Conservation (phyloP, 345 rosid genomes). For the Boechera stricta region DNA sequence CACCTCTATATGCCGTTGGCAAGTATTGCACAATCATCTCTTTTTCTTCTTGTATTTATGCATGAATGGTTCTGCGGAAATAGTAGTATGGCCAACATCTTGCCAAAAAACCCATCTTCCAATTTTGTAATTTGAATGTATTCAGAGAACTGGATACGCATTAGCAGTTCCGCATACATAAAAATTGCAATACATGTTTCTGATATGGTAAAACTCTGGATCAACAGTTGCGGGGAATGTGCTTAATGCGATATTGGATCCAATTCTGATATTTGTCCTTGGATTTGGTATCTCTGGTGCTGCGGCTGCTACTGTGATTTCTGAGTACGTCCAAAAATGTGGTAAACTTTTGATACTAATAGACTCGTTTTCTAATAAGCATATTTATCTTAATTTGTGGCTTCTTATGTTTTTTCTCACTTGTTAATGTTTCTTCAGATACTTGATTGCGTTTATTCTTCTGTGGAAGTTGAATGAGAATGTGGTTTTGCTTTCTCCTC, state of each 20-base stretch:
- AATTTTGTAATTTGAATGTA: background rate
- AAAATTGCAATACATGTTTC: background rate
- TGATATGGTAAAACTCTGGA: slow-evolving; percentile 33
- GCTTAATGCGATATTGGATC: slow-evolving; percentile 77
- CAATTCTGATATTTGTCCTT: slow-evolving; percentile 71
- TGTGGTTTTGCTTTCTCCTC: slow-evolving; percentile 72
- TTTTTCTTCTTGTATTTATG: slow-evolving; percentile 7
- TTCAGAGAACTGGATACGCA: background rate
- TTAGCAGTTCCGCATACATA: background rate
- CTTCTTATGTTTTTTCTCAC: slow-evolving; percentile 29
- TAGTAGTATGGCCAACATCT: background rate
- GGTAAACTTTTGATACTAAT: slow-evolving; percentile 56
- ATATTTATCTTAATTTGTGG: slow-evolving; percentile 23
- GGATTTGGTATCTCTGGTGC: slow-evolving; percentile 85
- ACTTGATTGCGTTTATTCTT: slow-evolving; percentile 82
- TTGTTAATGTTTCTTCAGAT: slow-evolving; percentile 52
- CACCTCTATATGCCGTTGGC: slow-evolving; percentile 93
- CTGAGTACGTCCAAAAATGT: slow-evolving; percentile 87
- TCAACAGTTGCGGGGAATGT: slow-evolving; percentile 81
- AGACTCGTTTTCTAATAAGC: background rate
- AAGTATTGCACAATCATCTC: slow-evolving; percentile 52
- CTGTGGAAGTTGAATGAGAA: slow-evolving; percentile 79
- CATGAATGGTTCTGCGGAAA: background rate
- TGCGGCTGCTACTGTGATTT: slow-evolving; percentile 88
- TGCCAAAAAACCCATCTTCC: background rate